Base-by-base conservation (phyloP, 371 early-diverging fungal genomes). In the Mortierella sp. region DNA sequence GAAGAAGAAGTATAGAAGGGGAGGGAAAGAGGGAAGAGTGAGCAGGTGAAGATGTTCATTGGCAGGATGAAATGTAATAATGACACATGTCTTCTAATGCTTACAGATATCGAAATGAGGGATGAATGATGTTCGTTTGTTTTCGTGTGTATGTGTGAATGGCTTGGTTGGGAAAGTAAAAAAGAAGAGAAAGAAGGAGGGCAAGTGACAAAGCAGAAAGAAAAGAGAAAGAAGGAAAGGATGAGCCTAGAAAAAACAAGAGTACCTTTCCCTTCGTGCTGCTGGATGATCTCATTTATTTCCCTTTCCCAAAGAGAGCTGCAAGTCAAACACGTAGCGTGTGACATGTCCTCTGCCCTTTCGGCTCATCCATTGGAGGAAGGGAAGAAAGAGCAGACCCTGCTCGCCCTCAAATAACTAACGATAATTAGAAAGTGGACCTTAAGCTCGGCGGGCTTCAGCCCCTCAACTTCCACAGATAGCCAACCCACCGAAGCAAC, bases 281-380 rank as follows among this genome's bases (percentile, higher is more conserved):
- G 68, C 42, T 65, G 65, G 21, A 65, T 65, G 65, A 65, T 65
- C 65, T 65, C 65, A 65, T 65, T 65, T 65, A 5, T 38, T 31
- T 60, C n/a, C 28, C 11, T 11, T 26, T 7, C n/a, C 58, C 13
- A 58, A 58, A 57, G 24, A 57, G 31, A 65, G 11, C 38, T 11
- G 14, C 50, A 13, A 50, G 50, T 11, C 50, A 50, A 58, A 34
- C 68, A 65, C 38, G 68, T 65, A 65, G 68, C 68, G 68, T 65
- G 68, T 38, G 68, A 65, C 68, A 65, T 65, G 68, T 65, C 34
- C 7, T 24, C 24, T 19, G 1, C 68, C 10, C 10, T 31, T 31
- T 63, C 63, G 19, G 38, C 21, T 21, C 63, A 34, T 5, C 31
- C 63, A 63, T 58, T 58, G 58, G 58, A 11, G 28, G 58, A 57